A percentile compares a stretch with the other conserved stretches of the same genome.
Conservation (phyloP, 495 filamentous ascomycete species). For the Penicillium mononematosum region DNA sequence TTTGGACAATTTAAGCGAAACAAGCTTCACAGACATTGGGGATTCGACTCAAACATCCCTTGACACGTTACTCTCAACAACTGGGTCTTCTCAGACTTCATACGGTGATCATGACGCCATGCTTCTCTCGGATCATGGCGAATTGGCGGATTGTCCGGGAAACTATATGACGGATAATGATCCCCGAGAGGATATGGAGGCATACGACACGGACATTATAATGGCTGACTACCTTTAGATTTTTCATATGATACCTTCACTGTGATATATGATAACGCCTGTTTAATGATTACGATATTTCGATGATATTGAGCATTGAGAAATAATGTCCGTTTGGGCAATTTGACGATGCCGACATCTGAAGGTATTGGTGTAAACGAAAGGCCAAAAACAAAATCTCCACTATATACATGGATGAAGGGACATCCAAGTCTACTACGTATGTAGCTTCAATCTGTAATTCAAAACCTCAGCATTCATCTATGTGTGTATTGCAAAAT, state of each 20-base stretch:
- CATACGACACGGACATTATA: not conserved
- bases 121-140: not conserved
- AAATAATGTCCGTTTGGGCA: too few species aligned
- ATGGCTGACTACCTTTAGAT: not conserved
- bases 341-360: too few species aligned
- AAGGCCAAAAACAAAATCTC: too few species aligned
- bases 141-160: not conserved
- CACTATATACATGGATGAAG: too few species aligned
- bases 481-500: too few species aligned
- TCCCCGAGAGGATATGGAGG: not conserved
- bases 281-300: too few species aligned
- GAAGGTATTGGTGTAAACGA: too few species aligned
- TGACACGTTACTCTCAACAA: not conserved
- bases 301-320: too few species aligned
- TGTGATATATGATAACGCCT: not conserved
- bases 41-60: constrained; percentile 7
- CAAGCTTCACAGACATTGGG: not conserved
- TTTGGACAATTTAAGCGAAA: constrained; percentile 3
- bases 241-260: not conserved
- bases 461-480: too few species aligned
- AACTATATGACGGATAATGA: not conserved
- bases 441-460: too few species aligned
- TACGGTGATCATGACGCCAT: not conserved
- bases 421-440: too few species aligned
- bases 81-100: not conserved